Evolutionary conservation across 169 alveolate genomes (phyloP).

Genomic region (Eimeria necatrix): DNA sequence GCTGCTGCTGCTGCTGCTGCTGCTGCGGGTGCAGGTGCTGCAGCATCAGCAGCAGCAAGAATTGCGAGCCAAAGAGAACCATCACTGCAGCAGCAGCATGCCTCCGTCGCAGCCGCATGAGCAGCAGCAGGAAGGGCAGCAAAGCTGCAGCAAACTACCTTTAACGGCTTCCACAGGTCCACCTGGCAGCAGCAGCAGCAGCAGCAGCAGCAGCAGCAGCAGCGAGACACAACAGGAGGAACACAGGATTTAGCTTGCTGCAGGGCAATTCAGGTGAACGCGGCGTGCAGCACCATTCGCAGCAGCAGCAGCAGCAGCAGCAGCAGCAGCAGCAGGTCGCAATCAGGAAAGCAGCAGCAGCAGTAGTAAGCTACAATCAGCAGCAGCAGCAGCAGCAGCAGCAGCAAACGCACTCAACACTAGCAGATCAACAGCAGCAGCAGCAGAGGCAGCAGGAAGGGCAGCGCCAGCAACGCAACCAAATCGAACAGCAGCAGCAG

Average conservation of each 20-base stretch:
- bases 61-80: background rate
- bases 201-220: too few relatives aligned
- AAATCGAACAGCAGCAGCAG: background rate
- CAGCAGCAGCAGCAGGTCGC: conserved; percentile 6
- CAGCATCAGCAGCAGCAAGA: background rate
- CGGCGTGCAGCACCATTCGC: too few relatives aligned
- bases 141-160: too few relatives aligned
- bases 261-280: too few relatives aligned
- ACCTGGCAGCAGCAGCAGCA: conserved; percentile 17
- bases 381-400: conserved; percentile 3
- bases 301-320: too few relatives aligned
- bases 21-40: background rate
- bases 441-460: background rate
- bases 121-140: background rate
- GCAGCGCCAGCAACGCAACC: background rate
- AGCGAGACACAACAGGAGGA: too few relatives aligned
- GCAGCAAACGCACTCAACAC: background rate
- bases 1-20: background rate
- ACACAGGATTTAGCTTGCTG: too few relatives aligned
- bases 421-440: background rate
- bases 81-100: background rate
- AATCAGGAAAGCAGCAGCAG: background rate
- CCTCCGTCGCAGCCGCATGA: background rate
- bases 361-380: background rate
- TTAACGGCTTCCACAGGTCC: background rate